Base-by-base conservation (phyloP, 495 filamentous ascomycete genomes). In the Platismatia glauca region DNA sequence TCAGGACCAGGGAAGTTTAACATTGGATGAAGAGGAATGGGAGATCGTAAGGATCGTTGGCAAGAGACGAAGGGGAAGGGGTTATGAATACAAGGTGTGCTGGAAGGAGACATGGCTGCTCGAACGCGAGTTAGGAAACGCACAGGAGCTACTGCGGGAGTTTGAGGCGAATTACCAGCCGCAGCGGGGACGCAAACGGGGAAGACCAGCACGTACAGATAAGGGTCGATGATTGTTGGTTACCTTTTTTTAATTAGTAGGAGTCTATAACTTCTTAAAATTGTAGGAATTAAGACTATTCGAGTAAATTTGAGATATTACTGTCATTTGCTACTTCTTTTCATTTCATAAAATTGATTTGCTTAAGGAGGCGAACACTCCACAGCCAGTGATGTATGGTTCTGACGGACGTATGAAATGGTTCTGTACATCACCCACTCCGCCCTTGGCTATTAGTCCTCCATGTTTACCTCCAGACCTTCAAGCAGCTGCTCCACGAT, bases 141-240 rank as follows among this genome's bases (percentile, higher is more conserved):
- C 55, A 57, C 16, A 44, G 52, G 5, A 48, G 35, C 33, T 58
- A 38, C 61, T 63, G 43, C 27, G 22, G 34, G 41, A 58, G 29
- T 58, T 63, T 48, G 41, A 63, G 61, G 61, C 55, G n/a, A 43
- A 63, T 58, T 39, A 43, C 55, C 35, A 20, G 41, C 41, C 61
- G 53, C 61, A 58, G 61, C 41, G 48, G 37, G 60, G 29, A 55
- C 34, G 50, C n/a, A 37, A 62, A 62, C 44, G 24, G 35, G 50
- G 27, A 62, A 62, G 52, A 55, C 53, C 38, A 31, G 33, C 12
- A 46, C 11, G 20, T 59, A 34, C 7, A 59, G 39, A 59, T 29
- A 59, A 59, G 39, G 39, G 8, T 55, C 35, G 48, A 31, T 46
- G 33, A 62, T 41, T 52, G 46, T 46, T 39, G 60, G 6, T 62